phyloP scores from a whole-genome alignment of 129 eudicot genomes.

The Pittosporum tobira region DNA sequence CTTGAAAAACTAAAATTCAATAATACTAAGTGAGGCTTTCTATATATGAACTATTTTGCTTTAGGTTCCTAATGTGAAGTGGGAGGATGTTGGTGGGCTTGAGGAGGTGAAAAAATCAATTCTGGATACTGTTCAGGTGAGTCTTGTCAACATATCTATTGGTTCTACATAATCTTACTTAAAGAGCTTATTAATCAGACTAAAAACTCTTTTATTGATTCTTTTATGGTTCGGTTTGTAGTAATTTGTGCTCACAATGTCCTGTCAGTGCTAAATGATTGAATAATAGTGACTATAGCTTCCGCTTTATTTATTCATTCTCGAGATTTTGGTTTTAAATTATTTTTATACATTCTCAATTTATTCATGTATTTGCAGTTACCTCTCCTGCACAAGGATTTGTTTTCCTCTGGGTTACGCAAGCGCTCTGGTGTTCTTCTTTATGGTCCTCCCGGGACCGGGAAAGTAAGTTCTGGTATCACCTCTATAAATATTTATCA shows the following conservation, averaged over 20 bases:
- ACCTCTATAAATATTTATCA: constrained; percentile 2
- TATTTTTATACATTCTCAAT: not conserved
- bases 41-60: constrained; percentile 3
- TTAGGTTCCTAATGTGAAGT: constrained; percentile 89
- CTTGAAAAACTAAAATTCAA: not conserved
- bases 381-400: constrained; percentile 88
- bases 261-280: not conserved
- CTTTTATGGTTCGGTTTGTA: not conserved
- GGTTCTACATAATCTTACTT: not conserved
- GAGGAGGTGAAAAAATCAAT: constrained; percentile 96
- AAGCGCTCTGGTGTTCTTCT: constrained; percentile 97
- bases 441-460: constrained; percentile 98
- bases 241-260: not conserved
- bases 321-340: not conserved
- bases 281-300: not conserved
- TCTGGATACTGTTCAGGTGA: constrained; percentile 90
- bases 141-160: constrained; percentile 8
- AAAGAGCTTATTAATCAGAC: not conserved
- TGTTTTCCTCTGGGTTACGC: constrained; percentile 93
- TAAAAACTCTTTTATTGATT: not conserved
- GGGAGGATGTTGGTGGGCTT: constrained; percentile 99
- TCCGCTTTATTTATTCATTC: not conserved
- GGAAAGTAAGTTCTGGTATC: constrained; percentile 52
- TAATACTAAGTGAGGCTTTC: not conserved
- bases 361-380: constrained; percentile 38